Evolutionary conservation across 441 rosid species (phyloP).

Genomic region (Dalechampia spathulata): DNA sequence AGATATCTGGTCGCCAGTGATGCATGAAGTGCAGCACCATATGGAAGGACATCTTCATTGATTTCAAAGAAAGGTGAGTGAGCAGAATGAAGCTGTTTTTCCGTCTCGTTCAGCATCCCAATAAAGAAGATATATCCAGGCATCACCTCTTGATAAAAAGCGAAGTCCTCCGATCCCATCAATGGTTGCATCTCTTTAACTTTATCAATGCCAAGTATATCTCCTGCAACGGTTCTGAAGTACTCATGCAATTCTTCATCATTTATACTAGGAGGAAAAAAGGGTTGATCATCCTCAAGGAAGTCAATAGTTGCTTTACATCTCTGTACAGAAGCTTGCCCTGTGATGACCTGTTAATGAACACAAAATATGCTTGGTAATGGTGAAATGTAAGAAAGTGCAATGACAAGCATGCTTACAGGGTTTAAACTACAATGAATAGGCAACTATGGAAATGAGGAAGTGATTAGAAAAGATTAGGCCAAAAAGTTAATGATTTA

Average conservation of each 20-base stretch:
- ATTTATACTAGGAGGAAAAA: conserved; percentile 67
- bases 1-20: conserved; percentile 66
- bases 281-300: conserved; percentile 30
- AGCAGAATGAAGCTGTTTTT: conserved; percentile 23
- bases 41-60: conserved; percentile 68
- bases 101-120: conserved; percentile 53
- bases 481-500: neutral
- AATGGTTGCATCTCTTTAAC: conserved; percentile 50
- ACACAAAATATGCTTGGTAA: neutral
- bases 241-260: conserved; percentile 43
- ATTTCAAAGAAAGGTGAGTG: conserved; percentile 62
- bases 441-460: too few relatives aligned
- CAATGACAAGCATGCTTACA: neutral
- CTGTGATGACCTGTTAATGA: conserved; percentile 54
- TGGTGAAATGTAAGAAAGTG: neutral
- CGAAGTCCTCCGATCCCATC: conserved; percentile 94
- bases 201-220: conserved; percentile 53
- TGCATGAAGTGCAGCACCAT: conserved; percentile 91
- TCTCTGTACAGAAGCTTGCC: conserved; percentile 84
- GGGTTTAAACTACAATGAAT: too few relatives aligned
- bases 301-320: conserved; percentile 67
- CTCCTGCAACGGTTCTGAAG: conserved; percentile 51
- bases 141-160: conserved; percentile 66
- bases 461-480: too few relatives aligned
- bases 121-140: conserved; percentile 67